A percentile compares a stretch with the other conserved stretches of the same genome.
phyloP scores from a whole-genome alignment of 2,329 filamentous ascomycete genomes.

The Westerdykella ornata region DNA sequence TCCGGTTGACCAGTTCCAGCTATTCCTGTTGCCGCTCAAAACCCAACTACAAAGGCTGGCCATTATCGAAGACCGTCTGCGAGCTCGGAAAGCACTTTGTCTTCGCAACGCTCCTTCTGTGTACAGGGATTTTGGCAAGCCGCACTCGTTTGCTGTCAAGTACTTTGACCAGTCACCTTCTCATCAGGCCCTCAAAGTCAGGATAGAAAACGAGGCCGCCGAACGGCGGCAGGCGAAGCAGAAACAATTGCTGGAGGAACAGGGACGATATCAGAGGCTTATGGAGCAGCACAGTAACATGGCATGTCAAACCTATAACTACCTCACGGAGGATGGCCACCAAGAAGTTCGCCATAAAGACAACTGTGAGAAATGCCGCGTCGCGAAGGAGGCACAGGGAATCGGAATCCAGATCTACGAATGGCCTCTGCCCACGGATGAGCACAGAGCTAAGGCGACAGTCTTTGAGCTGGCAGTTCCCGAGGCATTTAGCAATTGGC shows the following conservation, averaged over 20 bases:
- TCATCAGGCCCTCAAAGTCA: conserved; percentile 34
- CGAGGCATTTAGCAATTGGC: conserved; percentile 41
- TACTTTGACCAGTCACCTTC: conserved; percentile 43
- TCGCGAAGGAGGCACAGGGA: conserved; percentile 18
- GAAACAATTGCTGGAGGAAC: conserved; percentile 13
- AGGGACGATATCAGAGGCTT: conserved; percentile 10
- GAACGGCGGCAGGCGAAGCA: conserved; percentile 13
- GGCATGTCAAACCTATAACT: conserved; percentile 7
- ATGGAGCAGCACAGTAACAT: conserved; percentile 8
- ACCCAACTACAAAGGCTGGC: conserved; percentile 44
- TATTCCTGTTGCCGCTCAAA: conserved; percentile 42
- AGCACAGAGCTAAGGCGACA: conserved; percentile 36
- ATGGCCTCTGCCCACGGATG: conserved; percentile 47
- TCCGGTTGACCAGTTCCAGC: conserved; percentile 35
- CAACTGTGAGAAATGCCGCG: conserved; percentile 29
- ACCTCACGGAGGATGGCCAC: background rate
- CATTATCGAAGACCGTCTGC: conserved; percentile 46
- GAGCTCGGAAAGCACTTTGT: conserved; percentile 21
- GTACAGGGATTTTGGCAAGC: conserved; percentile 35
- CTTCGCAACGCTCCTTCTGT: conserved; percentile 23
- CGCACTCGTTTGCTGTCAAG: conserved; percentile 41
- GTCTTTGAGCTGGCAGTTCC: conserved; percentile 51
- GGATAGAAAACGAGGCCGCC: conserved; percentile 40
- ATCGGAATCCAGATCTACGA: conserved; percentile 49
- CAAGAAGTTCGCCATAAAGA: conserved; percentile 5